Conservation (phyloP, 208 protist genomes). For the Crithidia mellificae region DNA sequence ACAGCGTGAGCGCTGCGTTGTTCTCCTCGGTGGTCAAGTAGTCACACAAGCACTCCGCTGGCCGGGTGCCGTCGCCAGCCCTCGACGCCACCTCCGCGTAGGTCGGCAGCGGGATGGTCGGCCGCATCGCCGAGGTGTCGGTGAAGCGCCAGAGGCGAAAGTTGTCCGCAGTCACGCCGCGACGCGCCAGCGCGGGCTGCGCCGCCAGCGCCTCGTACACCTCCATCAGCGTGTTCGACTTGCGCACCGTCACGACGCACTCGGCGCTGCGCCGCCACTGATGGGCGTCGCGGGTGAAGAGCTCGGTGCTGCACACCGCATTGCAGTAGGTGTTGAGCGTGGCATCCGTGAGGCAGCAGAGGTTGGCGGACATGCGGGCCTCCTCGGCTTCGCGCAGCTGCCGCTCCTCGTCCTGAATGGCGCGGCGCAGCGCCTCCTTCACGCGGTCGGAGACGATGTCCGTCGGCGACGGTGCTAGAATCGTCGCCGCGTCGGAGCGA, state of each 20-base stretch:
- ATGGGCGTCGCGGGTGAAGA: slow-evolving; percentile 46
- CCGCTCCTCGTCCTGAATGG: slow-evolving; percentile 59
- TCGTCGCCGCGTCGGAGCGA: slow-evolving; percentile 51
- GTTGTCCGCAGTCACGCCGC: slow-evolving; percentile 31
- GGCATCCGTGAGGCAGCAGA: slow-evolving; percentile 64
- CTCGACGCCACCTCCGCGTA: slow-evolving; percentile 24
- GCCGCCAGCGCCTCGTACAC: slow-evolving; percentile 58
- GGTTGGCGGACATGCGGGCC: slow-evolving; percentile 36
- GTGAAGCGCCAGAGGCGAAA: slow-evolving; percentile 58
- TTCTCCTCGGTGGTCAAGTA: slow-evolving; percentile 35
- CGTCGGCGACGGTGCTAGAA: slow-evolving; percentile 61
- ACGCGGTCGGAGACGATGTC: slow-evolving; percentile 66
- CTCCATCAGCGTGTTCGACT: slow-evolving; percentile 42
- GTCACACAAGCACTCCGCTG: slow-evolving; percentile 21
- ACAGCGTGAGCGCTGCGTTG: slow-evolving; percentile 33
- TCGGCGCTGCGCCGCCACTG: slow-evolving; percentile 32
- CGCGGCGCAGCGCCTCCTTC: slow-evolving; percentile 53
- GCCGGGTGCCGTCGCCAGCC: not conserved
- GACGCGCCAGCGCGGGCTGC: slow-evolving; percentile 31
- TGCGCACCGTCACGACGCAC: slow-evolving; percentile 55
- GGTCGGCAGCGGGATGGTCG: slow-evolving; percentile 40
- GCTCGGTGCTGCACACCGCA: slow-evolving; percentile 40
- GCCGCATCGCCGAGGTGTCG: slow-evolving; percentile 29
- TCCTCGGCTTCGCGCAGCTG: slow-evolving; percentile 44
- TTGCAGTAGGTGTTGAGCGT: slow-evolving; percentile 41